Evolutionary conservation across 371 early-diverging fungal genomes (phyloP).

Genomic region (Rhizopus microsporus): DNA sequence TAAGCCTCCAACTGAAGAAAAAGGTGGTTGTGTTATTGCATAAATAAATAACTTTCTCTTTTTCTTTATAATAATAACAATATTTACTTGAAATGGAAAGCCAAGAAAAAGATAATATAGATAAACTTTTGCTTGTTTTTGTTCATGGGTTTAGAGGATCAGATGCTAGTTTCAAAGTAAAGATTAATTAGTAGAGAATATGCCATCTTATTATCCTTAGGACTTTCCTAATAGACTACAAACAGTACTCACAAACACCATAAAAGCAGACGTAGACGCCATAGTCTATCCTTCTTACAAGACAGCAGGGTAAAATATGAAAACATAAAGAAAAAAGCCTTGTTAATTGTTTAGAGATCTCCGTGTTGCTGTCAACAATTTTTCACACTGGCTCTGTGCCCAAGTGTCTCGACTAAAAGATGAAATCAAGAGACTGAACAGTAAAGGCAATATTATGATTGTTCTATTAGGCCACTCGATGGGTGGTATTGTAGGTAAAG

Average conservation of each 20-base stretch:
- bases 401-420: conserved; percentile 39
- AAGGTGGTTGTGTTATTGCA: conserved; percentile 45
- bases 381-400: conserved; percentile 50
- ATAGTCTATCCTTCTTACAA: conserved; percentile 62
- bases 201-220: conserved; percentile 18
- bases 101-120: conserved; percentile 9
- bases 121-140: conserved; percentile 52
- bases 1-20: conserved; percentile 61
- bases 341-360: conserved; percentile 24
- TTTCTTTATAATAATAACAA: background rate
- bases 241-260: conserved; percentile 50
- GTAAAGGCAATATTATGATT: conserved; percentile 40
- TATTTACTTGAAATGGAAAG: background rate
- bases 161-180: conserved; percentile 47
- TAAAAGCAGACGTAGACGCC: conserved; percentile 48
- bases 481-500: conserved; percentile 68
- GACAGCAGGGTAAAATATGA: conserved; percentile 52
- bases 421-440: conserved; percentile 17
- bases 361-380: conserved; percentile 44
- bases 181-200: background rate
- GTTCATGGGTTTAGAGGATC: conserved; percentile 63
- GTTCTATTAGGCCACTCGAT: conserved; percentile 59
- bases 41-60: conserved; percentile 5
- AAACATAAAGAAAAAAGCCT: conserved; percentile 11
- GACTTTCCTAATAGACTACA: conserved; percentile 62